A percentile compares a stretch with the other conserved stretches of the same genome.
phyloP scores from a whole-genome alignment of 495 filamentous ascomycete species.

The Oidiodendron maius region DNA sequence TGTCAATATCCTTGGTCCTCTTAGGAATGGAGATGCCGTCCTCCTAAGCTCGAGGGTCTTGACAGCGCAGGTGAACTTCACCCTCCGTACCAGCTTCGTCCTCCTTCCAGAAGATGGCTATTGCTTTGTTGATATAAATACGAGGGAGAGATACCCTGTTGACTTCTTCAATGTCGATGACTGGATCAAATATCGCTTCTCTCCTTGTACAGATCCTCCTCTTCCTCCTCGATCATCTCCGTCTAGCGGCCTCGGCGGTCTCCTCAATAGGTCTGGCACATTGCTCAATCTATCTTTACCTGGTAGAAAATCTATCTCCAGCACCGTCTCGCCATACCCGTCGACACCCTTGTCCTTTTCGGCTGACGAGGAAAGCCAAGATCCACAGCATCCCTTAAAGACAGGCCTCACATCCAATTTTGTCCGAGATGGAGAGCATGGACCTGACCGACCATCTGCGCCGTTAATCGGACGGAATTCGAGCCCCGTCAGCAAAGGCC shows the following conservation, averaged over 20 bases:
- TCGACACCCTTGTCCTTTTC: background rate
- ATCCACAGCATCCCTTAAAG: constrained; percentile 9
- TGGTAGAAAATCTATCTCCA: constrained; percentile 16
- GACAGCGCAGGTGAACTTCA: constrained; percentile 93
- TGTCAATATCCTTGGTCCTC: constrained; percentile 84
- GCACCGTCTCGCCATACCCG: constrained; percentile 1
- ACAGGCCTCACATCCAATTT: constrained; percentile 23
- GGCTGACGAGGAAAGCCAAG: background rate
- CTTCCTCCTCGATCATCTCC: constrained; percentile 36
- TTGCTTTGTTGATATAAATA: constrained; percentile 81
- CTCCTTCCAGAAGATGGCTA: constrained; percentile 79
- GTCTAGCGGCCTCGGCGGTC: constrained; percentile 8
- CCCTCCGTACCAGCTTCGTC: constrained; percentile 77
- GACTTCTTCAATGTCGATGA: constrained; percentile 77
- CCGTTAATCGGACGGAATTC: constrained; percentile 31
- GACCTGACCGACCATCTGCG: constrained; percentile 38
- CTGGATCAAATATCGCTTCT: constrained; percentile 76
- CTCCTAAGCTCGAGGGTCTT: constrained; percentile 84
- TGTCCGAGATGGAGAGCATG: constrained; percentile 20
- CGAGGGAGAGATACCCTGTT: constrained; percentile 73
- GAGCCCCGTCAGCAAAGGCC: constrained; percentile 17
- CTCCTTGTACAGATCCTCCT: constrained; percentile 64
- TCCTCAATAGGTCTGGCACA: constrained; percentile 16
- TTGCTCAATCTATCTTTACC: constrained; percentile 22
- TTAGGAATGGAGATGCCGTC: constrained; percentile 88